phyloP scores from a whole-genome alignment of 192 early-diverging fungal species.

The Radiomyces spectabilis region DNA sequence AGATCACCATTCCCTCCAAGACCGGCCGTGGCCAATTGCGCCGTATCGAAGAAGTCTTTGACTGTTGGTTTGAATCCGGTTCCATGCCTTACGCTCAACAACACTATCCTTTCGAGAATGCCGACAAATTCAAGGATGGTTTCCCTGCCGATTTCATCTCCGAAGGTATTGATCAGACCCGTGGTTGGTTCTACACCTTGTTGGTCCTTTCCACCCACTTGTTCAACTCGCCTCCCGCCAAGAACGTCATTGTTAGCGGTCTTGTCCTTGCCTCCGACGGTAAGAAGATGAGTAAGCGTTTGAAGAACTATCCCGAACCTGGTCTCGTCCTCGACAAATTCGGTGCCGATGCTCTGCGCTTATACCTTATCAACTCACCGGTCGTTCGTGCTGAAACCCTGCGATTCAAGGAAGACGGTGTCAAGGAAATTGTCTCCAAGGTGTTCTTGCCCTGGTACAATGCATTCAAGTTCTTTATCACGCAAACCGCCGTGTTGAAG shows the following conservation, averaged over 20 bases:
- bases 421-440: slow-evolving; percentile 89
- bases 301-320: slow-evolving; percentile 98
- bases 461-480: slow-evolving; percentile 92
- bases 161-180: slow-evolving; percentile 99
- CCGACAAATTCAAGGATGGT: slow-evolving; percentile 71
- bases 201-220: slow-evolving; percentile 94
- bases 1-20: slow-evolving; percentile 93
- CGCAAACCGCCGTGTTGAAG: slow-evolving; percentile 84
- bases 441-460: slow-evolving; percentile 99
- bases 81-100: slow-evolving; percentile 99
- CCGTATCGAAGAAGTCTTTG: slow-evolving; percentile 94
- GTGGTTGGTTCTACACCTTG: slow-evolving; percentile 99
- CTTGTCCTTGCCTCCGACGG: slow-evolving; percentile 94
- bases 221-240: slow-evolving; percentile 90
- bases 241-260: slow-evolving; percentile 97
- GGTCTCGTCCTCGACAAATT: slow-evolving; percentile 71
- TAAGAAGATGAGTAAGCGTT: slow-evolving; percentile 98
- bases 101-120: slow-evolving; percentile 99
- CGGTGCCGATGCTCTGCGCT: slow-evolving; percentile 90
- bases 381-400: slow-evolving; percentile 94
- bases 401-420: slow-evolving; percentile 94
- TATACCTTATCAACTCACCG: slow-evolving; percentile 97
- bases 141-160: slow-evolving; percentile 99
- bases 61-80: slow-evolving; percentile 98
- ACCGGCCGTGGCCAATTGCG: slow-evolving; percentile 75